These are phyloP conservation scores for Lentithecium fluviatile DNA, from an alignment of 495 filamentous ascomycete species.

Conservation along the genomic window DNA sequence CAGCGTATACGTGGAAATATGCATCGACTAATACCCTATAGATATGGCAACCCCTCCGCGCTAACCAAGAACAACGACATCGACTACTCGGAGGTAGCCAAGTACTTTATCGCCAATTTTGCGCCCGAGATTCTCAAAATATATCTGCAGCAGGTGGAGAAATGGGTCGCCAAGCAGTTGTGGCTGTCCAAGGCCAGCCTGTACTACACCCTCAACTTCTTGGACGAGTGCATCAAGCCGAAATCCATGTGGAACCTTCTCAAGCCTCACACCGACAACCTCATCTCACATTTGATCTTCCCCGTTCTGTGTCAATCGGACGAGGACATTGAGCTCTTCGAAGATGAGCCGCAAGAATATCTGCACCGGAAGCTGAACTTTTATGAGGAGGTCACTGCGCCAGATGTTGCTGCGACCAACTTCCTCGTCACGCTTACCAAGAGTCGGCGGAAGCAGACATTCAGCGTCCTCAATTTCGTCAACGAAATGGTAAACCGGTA, in stretches of 20 bases:
- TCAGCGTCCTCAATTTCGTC: slow-evolving; percentile 87
- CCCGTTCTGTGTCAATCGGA: slow-evolving; percentile 89
- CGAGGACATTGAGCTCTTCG: slow-evolving; percentile 91
- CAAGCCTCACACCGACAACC: slow-evolving; percentile 85
- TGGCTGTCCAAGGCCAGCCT: slow-evolving; percentile 94
- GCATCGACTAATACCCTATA: slow-evolving; percentile 40
- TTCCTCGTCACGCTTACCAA: slow-evolving; percentile 95
- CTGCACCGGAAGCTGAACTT: slow-evolving; percentile 95
- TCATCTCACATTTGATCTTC: slow-evolving; percentile 92
- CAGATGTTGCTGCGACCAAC: slow-evolving; percentile 94
- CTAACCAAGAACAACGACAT: slow-evolving; percentile 65
- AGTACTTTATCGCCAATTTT: slow-evolving; percentile 85
- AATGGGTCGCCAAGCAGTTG: slow-evolving; percentile 89
- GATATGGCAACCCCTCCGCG: slow-evolving; percentile 82
- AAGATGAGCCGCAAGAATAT: slow-evolving; percentile 91
- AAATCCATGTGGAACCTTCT: slow-evolving; percentile 94
- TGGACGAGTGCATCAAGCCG: slow-evolving; percentile 96
- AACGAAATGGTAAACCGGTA: slow-evolving; percentile 90
- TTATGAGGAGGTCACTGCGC: slow-evolving; percentile 94
- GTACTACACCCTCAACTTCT: slow-evolving; percentile 85
- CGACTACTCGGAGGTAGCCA: slow-evolving; percentile 75
- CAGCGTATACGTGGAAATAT: background rate
- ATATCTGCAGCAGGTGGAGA: slow-evolving; percentile 89
- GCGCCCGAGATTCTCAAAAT: slow-evolving; percentile 93
- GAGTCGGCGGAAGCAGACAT: slow-evolving; percentile 90